Evolutionary conservation across 2,329 filamentous ascomycete species (phyloP), one percentile per base, ranked within the genome.

Genomic region (Claviceps sorghi): DNA sequence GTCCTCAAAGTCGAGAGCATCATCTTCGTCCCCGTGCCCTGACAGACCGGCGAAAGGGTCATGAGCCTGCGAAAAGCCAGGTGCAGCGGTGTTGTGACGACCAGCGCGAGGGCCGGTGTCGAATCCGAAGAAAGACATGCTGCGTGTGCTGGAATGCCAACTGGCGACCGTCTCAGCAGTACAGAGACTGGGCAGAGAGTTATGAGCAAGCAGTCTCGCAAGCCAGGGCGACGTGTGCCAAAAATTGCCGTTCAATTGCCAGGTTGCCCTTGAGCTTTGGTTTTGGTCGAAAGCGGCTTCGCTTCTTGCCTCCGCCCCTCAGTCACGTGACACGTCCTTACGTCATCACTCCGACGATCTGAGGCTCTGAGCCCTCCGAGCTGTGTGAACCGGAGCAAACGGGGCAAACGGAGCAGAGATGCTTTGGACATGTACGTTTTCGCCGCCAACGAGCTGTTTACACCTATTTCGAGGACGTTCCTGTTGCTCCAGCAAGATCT

Each of bases 51-150:
- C 88, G 68, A 97, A 97, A 41, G 91, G 88, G 69, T 98, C 89
- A 60, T 86, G 78, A 55, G 77, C 69, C 66, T 89, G 84, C 61
- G 88, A 83, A 70, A 97, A 97, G 64, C 89, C 88, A 51, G 85
- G 80, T 40, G 83, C 84, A 52, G 77, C 74, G 60, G 75, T 70
- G 60, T 86, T 81, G 64, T 89, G 85, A 19, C 55, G 85, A 19
- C 57, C 52, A 59, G 56, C 52, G 59, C 79, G 78, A 51, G 61
- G 59, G 57, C 76, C 77, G 53, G 84, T 75, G 65, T 94, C 84
- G 69, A 94, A 90, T 59, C 88, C 87, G 70, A 95, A 95, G 75
- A 95, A 95, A 36, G 89, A 90, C 90, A 95, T 93, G 59, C 58
- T 68, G 61, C 32, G 19, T 41, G 19, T 9, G 21, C 34, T 43